Evolutionary conservation across 495 filamentous ascomycete genomes (phyloP).

Genomic region (Cudoniella acicularis): DNA sequence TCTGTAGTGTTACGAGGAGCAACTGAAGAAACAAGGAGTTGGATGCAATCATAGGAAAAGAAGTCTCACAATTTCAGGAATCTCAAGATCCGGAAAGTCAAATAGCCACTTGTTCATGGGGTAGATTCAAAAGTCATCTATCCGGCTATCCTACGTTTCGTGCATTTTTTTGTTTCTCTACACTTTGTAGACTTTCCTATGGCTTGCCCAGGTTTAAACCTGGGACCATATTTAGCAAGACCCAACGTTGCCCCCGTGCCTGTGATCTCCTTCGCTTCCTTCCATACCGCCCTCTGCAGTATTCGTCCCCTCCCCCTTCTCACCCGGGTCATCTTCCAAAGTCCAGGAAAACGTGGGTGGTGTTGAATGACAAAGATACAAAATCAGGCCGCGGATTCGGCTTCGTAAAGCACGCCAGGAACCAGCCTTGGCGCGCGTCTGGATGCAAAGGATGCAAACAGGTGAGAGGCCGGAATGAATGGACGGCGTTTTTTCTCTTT

Average conservation of each 20-base stretch:
- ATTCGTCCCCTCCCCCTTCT: conserved; percentile 15
- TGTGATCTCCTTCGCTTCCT: conserved; percentile 1
- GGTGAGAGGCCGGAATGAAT: conserved; percentile 27
- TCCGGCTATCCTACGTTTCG: conserved; percentile 6
- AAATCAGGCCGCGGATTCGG: conserved; percentile 25
- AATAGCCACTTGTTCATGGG: conserved; percentile 6
- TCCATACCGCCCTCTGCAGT: conserved; percentile 14
- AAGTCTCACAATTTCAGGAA: neutral
- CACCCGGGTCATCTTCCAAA: conserved; percentile 7
- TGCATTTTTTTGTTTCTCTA: conserved; percentile 6
- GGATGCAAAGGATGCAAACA: neutral
- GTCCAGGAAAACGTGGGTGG: conserved; percentile 12
- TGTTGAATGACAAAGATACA: conserved; percentile 13
- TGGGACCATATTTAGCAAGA: conserved; percentile 13
- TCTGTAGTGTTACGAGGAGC: neutral
- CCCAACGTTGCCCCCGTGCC: conserved; percentile 15
- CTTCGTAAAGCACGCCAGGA: conserved; percentile 19
- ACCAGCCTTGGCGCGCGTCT: conserved; percentile 18
- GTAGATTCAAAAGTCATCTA: conserved; percentile 27
- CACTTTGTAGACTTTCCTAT: conserved; percentile 7
- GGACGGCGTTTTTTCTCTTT: conserved; percentile 20
- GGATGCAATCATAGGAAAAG: neutral
- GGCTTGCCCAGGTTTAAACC: conserved; percentile 14
- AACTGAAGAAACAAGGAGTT: neutral
- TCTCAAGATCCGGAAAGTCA: neutral